Base-by-base conservation (phyloP, 2,329 filamentous ascomycete species). In the Aspergillus cejpii region DNA sequence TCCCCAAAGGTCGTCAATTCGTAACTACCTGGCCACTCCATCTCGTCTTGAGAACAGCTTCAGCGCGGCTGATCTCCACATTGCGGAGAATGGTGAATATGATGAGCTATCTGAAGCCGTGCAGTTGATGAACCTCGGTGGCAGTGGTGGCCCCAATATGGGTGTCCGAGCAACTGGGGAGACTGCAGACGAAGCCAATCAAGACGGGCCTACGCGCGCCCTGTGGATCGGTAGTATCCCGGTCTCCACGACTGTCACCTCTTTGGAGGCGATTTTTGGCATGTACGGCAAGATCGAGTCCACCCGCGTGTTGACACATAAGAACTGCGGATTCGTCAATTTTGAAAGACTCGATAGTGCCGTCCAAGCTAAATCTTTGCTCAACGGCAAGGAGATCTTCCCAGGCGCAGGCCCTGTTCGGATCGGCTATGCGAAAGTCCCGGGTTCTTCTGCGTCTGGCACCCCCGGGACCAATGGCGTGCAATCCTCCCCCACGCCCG, bases 271-370 rank as follows among this genome's bases (percentile, higher is more conserved):
- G 53, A 95, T 97, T 71, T 98, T 98, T 72, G 87, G 87, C 65
- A 79, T 83, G n/a, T 94, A 92, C 55, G 92, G 92, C 7, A 79
- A 85, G 2, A 95, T 98, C 51, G 78, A 92, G 54, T 96, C 91
- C 3, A 91, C 88, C 21, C 80, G 92, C 52, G 92, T 98, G 3
- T 75, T 98, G 50, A 97, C 92, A 0, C 89, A 98, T 74, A 98
- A 98, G 76, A 97, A 95, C 69, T 98, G 92, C 64, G 92, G 91
- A 2, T 98, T 98, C 58, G 91, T 98, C 63, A 98, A 98, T 68
- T 98, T 95, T 60, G 89, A 97, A 68, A 84, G 81, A 47, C 72
- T 92, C 23, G 90, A 97, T 53, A 94, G 88, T 63, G 92, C 92
- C 44, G 83, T 96, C 29, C 83, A 87, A 48, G 92, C 92, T 12